phyloP scores from a whole-genome alignment of 371 early-diverging fungal genomes.

The Parasitella parasitica region DNA sequence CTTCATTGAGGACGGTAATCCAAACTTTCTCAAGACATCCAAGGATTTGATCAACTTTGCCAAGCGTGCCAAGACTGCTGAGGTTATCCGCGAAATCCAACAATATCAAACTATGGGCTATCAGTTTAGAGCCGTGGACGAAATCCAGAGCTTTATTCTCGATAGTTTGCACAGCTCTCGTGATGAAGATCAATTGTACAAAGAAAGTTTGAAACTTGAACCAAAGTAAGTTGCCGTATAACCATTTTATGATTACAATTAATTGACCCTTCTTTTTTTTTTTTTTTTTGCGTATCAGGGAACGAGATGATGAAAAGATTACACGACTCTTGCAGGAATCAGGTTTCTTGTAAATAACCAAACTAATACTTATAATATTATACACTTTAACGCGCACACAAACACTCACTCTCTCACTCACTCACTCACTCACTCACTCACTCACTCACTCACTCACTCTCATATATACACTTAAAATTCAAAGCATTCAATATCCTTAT shows the following conservation, averaged over 20 bases:
- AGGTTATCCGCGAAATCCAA: conserved; percentile 90
- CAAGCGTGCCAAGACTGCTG: conserved; percentile 87
- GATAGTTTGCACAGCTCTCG: conserved; percentile 50
- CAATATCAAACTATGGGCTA: conserved; percentile 90
- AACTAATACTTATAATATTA: neutral
- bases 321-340: conserved; percentile 82
- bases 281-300: conserved; percentile 36
- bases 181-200: conserved; percentile 65
- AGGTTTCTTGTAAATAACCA: conserved; percentile 71
- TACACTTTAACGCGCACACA: too few species aligned
- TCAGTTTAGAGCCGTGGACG: conserved; percentile 74
- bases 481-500: neutral
- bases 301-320: conserved; percentile 90
- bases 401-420: too few species aligned
- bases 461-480: neutral
- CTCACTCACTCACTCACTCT: neutral
- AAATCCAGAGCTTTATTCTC: conserved; percentile 80
- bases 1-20: conserved; percentile 93
- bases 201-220: conserved; percentile 79
- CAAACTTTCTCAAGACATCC: conserved; percentile 56
- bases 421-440: neutral
- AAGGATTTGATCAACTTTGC: conserved; percentile 88
- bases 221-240: conserved; percentile 59
- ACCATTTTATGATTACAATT: neutral
- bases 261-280: neutral